These are phyloP conservation scores for Leishmania mexicana DNA, from an alignment of 208 protist species.

Conservation along the genomic window DNA sequence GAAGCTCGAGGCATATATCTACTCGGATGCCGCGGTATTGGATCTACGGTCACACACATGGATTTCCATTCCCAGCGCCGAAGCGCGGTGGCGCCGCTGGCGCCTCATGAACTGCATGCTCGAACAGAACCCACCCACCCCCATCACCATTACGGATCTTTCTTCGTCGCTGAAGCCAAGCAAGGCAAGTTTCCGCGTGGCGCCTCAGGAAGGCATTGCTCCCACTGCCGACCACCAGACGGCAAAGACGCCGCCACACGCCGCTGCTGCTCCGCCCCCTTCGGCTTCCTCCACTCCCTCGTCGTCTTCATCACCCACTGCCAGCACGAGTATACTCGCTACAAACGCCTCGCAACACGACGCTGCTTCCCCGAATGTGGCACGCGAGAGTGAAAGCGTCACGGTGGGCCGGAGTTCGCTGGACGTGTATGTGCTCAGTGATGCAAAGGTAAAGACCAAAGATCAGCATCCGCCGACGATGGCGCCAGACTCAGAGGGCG, in stretches of 20 bases:
- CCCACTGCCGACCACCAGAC: neutral
- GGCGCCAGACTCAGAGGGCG: neutral
- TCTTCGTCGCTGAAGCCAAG: neutral
- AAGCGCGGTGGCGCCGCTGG: neutral
- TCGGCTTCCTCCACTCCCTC: neutral
- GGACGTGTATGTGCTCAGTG: neutral
- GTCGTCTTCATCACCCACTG: neutral
- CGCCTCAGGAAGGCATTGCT: neutral
- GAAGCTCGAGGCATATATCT: constrained; percentile 13
- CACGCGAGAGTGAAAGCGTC: neutral
- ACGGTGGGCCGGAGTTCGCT: neutral
- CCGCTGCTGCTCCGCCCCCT: neutral
- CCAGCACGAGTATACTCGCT: neutral
- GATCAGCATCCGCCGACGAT: neutral
- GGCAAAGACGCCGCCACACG: neutral
- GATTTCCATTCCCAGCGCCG: neutral
- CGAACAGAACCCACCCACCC: neutral
- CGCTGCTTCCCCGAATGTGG: neutral
- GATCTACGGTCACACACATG: neutral
- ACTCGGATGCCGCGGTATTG: constrained; percentile 9
- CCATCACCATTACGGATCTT: neutral
- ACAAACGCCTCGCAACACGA: neutral
- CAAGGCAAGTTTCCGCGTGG: neutral
- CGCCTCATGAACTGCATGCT: constrained; percentile 14
- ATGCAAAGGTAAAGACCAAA: no score